phyloP scores from a whole-genome alignment of 108 stramenopile genomes.

The Pseudonitzschia multistriata region DNA sequence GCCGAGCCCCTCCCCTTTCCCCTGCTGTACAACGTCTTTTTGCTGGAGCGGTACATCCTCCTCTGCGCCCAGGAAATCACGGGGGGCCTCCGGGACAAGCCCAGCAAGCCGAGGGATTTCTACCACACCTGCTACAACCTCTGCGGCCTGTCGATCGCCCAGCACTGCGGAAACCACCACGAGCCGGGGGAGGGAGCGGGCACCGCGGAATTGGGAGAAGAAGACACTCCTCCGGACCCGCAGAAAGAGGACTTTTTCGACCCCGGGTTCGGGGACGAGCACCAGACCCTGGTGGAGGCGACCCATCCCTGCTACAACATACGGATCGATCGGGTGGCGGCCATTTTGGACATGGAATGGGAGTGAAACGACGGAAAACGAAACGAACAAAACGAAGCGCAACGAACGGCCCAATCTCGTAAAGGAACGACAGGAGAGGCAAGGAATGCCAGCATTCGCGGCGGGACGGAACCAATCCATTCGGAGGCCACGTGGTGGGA shows the following conservation, averaged over 20 bases:
- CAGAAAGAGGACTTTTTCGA: neutral
- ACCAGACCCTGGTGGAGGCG: constrained; percentile 32
- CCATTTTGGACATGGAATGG: constrained; percentile 35
- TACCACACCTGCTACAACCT: constrained; percentile 99
- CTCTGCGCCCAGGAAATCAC: constrained; percentile 95
- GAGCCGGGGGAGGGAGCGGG: neutral
- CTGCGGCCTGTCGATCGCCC: constrained; percentile 87
- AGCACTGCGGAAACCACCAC: constrained; percentile 47
- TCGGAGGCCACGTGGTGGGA: too few species aligned
- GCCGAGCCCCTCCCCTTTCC: constrained; percentile 6
- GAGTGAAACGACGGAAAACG: constrained; percentile 5
- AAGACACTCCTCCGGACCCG: too few species aligned
- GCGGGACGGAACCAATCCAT: too few species aligned
- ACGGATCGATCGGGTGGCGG: constrained; percentile 54
- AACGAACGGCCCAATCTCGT: too few species aligned
- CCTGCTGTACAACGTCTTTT: constrained; percentile 59
- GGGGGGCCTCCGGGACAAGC: constrained; percentile 95
- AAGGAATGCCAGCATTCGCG: too few species aligned
- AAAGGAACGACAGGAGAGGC: too few species aligned
- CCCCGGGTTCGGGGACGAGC: constrained; percentile 37
- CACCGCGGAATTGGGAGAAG: neutral
- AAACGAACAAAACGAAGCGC: too few species aligned
- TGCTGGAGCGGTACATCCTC: constrained; percentile 94
- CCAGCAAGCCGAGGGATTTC: constrained; percentile 89
- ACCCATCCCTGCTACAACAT: constrained; percentile 87